Percentiles rank a stretch among this genome's conserved stretches.
phyloP scores from a whole-genome alignment of 208 protist species.

The Angomonas deanei region DNA sequence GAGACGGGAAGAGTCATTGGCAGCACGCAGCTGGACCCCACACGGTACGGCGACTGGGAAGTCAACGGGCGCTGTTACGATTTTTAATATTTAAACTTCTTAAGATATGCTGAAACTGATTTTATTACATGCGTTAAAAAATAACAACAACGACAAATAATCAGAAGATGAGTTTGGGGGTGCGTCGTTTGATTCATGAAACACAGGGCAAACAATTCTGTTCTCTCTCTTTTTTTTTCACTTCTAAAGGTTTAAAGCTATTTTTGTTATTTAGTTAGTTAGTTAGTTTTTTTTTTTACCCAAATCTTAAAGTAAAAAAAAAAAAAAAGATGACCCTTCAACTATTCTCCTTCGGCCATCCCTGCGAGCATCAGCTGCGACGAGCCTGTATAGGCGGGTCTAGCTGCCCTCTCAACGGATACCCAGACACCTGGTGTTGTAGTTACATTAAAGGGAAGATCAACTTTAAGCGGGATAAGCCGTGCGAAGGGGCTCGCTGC shows the following conservation, averaged over 20 bases:
- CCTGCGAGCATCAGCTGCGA: constrained; percentile 85
- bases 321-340: constrained; percentile 16
- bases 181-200: too few relatives aligned
- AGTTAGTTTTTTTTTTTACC: not conserved
- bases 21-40: constrained; percentile 77
- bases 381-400: constrained; percentile 78
- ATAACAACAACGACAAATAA: constrained; percentile 13
- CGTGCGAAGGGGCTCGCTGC: constrained; percentile 79
- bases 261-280: not conserved
- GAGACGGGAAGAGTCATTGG: constrained; percentile 74
- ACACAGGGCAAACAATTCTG: not conserved
- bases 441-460: constrained; percentile 90
- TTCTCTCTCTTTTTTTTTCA: not conserved
- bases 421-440: constrained; percentile 86
- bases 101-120: too few relatives aligned
- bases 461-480: constrained; percentile 89
- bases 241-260: not conserved
- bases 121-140: not conserved
- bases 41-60: constrained; percentile 88
- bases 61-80: constrained; percentile 86
- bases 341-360: constrained; percentile 86
- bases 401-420: constrained; percentile 84
- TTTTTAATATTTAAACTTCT: constrained; percentile 47
- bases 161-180: not conserved
- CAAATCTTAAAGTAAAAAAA: not conserved